Conservation (phyloP, 306 rosid genomes). For the Cucumis melo region DNA sequence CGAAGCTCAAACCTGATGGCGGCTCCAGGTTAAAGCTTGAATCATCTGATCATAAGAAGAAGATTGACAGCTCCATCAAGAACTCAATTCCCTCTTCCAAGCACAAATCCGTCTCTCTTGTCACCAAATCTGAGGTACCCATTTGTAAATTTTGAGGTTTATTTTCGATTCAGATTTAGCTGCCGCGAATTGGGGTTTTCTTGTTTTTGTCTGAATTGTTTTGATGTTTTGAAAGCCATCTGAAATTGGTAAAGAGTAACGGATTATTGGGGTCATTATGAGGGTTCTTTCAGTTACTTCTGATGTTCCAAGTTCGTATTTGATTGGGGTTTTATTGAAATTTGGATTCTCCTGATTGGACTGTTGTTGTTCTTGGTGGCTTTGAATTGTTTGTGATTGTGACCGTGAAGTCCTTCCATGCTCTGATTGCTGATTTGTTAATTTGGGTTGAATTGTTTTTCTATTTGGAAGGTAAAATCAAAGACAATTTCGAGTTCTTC, state of each 20-base stretch:
- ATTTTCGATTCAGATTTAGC: background rate
- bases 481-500: conserved; percentile 28
- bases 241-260: background rate
- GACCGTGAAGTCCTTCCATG: background rate
- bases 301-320: background rate
- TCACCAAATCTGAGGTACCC: conserved; percentile 55
- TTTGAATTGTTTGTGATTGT: background rate
- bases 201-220: background rate
- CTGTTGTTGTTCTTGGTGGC: background rate
- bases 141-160: background rate
- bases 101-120: conserved; percentile 31
- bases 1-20: conserved; percentile 48
- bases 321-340: background rate
- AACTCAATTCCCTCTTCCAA: conserved; percentile 28
- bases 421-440: background rate
- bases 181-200: background rate
- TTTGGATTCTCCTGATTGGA: background rate
- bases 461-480: conserved; percentile 48
- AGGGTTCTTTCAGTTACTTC: background rate
- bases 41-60: conserved; percentile 33
- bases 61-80: conserved; percentile 39
- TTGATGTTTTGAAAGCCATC: background rate
- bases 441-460: background rate
- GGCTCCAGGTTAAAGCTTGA: conserved; percentile 42
- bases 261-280: background rate